Evolutionary conservation across 441 rosid genomes (phyloP), one percentile per base, ranked within the genome.

Genomic region (Biscutella laevigata): DNA sequence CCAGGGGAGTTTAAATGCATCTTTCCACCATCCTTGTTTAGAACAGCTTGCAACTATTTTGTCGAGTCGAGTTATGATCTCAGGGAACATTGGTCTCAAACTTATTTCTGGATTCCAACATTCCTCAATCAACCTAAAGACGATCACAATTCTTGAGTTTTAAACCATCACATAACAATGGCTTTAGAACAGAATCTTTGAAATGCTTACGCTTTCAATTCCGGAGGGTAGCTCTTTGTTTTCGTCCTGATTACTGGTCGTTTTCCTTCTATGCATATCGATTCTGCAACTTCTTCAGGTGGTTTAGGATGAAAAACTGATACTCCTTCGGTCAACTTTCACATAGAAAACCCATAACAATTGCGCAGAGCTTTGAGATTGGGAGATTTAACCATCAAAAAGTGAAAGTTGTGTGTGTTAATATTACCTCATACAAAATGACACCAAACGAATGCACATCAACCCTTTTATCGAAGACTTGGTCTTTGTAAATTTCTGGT

Each of bases 1-100:
- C 88, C 88, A 82, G 7, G 83, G 83, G 41, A 74, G 78, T 79
- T 78, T 86, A 67, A 86, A 84, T 12, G 89, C 66, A 24, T 82
- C 92, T 70, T 82, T 87, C 92, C 87, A 87, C 95, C 84, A 74
- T 60, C 88, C 88, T 2, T 82, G 89, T 69, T 77, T 83, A 27
- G 95, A 75, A 70, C 92, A 75, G 8, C 62, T 74, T 20, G 70
- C 48, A 54, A 74, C 76, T 32, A 87, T 78, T 63, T 43, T 81
- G 72, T 82, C 80, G 70, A 87, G 71, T 44, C 95, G 75, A 20
- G 76, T 65, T 5, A 87, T 83, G 56, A 87, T 82, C 71, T 87
- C 92, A 1, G 80, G 72, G 51, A 83, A 87, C 4, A 74, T 77
- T 21, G 95, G 95, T 51, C 95, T 75, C 28, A 55, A 53, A 26